A percentile compares a stretch with the other conserved stretches of the same genome.
phyloP scores from a whole-genome alignment of 2,329 filamentous ascomycete species.

The Colletotrichum simmondsii region DNA sequence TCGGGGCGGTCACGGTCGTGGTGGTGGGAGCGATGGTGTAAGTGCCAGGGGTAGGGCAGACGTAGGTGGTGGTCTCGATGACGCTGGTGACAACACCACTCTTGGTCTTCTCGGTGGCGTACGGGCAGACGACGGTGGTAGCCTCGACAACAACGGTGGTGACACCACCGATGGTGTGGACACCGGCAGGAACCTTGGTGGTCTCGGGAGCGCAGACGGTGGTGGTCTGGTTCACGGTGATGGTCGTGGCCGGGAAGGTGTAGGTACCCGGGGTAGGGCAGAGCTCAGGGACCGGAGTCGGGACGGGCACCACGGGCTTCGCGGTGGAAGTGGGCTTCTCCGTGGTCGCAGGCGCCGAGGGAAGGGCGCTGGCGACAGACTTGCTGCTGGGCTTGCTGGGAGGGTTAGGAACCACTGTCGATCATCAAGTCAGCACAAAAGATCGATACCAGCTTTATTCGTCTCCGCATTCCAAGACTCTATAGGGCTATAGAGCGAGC shows the following conservation, averaged over 20 bases:
- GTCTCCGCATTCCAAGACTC: not conserved
- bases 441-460: not conserved
- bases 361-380: slow-evolving; percentile 37
- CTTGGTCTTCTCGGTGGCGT: slow-evolving; percentile 71
- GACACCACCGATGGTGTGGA: slow-evolving; percentile 77
- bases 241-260: slow-evolving; percentile 79
- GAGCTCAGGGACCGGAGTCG: slow-evolving; percentile 62
- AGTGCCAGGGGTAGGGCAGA: slow-evolving; percentile 78
- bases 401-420: slow-evolving; percentile 53
- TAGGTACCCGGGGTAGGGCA: slow-evolving; percentile 78
- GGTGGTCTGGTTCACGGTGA: slow-evolving; percentile 74
- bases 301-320: slow-evolving; percentile 57
- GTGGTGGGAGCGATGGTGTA: slow-evolving; percentile 80
- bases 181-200: slow-evolving; percentile 71
- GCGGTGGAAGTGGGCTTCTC: slow-evolving; percentile 49
- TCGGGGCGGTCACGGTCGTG: slow-evolving; percentile 64
- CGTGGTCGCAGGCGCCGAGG: slow-evolving; percentile 41
- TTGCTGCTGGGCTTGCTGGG: slow-evolving; percentile 39
- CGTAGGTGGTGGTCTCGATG: slow-evolving; percentile 76
- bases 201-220: slow-evolving; percentile 73
- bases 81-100: slow-evolving; percentile 72
- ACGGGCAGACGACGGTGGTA: slow-evolving; percentile 77
- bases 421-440: slow-evolving; percentile 3
- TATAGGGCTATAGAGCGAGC: not conserved
- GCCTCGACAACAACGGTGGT: slow-evolving; percentile 75